These are phyloP conservation scores for Myxozyma sirexii DNA, from an alignment of 805 yeast species.

Conservation along the genomic window DNA sequence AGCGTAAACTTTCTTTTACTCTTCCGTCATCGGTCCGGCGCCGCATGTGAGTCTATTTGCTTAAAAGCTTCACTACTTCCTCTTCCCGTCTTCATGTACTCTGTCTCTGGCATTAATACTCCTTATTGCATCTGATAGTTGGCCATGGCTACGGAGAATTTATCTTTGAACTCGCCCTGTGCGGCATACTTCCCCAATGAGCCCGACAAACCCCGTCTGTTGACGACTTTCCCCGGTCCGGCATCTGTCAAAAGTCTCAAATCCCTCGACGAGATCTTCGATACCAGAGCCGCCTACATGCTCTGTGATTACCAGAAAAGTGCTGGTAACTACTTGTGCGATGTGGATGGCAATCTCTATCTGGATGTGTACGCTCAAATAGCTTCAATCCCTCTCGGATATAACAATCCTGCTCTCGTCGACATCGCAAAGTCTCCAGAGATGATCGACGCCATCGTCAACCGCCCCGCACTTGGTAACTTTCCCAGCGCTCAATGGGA, in stretches of 20 bases:
- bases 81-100: not conserved
- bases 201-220: constrained; percentile 69
- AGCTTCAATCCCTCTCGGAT: constrained; percentile 82
- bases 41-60: constrained; percentile 1
- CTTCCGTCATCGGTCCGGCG: not conserved
- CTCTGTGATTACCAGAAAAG: constrained; percentile 77
- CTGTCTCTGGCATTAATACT: not conserved
- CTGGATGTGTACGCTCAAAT: constrained; percentile 82
- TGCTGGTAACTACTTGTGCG: constrained; percentile 75
- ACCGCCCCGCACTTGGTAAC: constrained; percentile 84
- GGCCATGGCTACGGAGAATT: not conserved
- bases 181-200: constrained; percentile 72
- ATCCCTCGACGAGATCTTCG: constrained; percentile 63
- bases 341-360: constrained; percentile 74
- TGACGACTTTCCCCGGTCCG: constrained; percentile 69
- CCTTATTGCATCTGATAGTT: not conserved
- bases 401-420: constrained; percentile 76
- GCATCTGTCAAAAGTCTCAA: constrained; percentile 15
- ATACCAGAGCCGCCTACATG: constrained; percentile 72
- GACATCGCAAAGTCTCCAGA: constrained; percentile 69
- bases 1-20: not conserved
- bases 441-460: constrained; percentile 71
- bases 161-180: constrained; percentile 1
- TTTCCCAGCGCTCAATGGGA: constrained; percentile 70
- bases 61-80: not conserved